A percentile compares a stretch with the other conserved stretches of the same genome.
These are phyloP conservation scores for Crithidia fasciculata DNA, from an alignment of 208 protist genomes.

Conservation along the genomic window DNA sequence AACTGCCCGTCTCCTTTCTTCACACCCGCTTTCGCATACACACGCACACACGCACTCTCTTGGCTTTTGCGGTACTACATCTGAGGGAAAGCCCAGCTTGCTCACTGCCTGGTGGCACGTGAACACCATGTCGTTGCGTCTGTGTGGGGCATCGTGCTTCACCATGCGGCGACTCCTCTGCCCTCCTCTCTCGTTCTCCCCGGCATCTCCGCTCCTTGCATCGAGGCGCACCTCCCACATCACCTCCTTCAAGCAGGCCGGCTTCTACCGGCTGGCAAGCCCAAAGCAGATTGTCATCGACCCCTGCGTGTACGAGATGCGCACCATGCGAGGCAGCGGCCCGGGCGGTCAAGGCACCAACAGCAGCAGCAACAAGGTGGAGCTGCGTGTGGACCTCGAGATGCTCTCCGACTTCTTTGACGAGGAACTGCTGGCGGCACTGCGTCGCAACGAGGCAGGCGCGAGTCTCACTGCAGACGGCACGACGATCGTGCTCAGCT, in stretches of 20 bases:
- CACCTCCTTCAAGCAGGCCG: constrained; percentile 63
- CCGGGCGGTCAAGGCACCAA: constrained; percentile 86
- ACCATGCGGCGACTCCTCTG: neutral
- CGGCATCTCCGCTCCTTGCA: neutral
- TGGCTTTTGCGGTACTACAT: no score
- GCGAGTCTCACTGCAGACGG: constrained; percentile 54
- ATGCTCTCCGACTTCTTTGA: constrained; percentile 61
- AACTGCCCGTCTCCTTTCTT: no score
- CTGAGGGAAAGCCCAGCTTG: no score
- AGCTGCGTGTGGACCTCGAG: constrained; percentile 69
- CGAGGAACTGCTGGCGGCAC: constrained; percentile 44
- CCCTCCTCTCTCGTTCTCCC: no score
- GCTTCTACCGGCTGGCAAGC: constrained; percentile 62
- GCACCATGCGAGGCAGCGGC: constrained; percentile 71
- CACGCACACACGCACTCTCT: no score
- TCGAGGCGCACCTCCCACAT: constrained; percentile 43
- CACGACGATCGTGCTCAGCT: constrained; percentile 61
- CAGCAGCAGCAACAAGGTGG: constrained; percentile 90
- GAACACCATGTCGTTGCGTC: no score
- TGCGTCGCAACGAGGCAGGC: constrained; percentile 49
- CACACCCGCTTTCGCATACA: no score
- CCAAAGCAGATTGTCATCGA: constrained; percentile 54
- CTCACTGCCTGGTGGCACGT: no score
- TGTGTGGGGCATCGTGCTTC: no score
- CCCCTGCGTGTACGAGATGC: constrained; percentile 55